Base-by-base conservation (phyloP, 2,329 filamentous ascomycete genomes). In the Phialophora verrucosa region DNA sequence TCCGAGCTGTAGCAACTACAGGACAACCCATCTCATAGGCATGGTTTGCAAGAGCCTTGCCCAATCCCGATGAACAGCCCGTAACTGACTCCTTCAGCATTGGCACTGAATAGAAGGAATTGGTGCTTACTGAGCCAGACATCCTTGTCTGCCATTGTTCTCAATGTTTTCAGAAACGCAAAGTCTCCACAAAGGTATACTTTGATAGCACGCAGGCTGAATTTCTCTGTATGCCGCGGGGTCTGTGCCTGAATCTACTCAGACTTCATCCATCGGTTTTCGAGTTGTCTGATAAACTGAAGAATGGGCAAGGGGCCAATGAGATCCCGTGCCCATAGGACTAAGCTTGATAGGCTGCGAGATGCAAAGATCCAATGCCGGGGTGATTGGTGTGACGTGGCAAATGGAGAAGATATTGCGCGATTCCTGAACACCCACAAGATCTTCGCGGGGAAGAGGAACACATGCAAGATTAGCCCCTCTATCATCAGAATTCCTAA, bases 51-150 rank as follows among this genome's bases (percentile, higher is more conserved):
- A 63, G 35, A 35, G 53, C 61, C 38, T 50, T 50, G 25, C 61
- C 61, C 25, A 63, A 23, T 38, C 61, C 54, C 11, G 53, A 49
- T 3, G 54, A 63, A 51, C 61, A 63, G 10, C 61, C 61, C 25
- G 53, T 63, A n/a, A 63, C 61, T 58, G 27, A n/a, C 3, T 29
- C 14, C 17, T 31, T 58, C 31, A 58, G 61, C 7, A 29, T 27
- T 25, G 25, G 20, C 23, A 17, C 31, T 23, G 11, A 7, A 51
- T 25, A 29, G n/a, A 14, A 38, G 25, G 17, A 20, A n/a, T 42
- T 23, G 42, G 25, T 44, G 38, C 61, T 50, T 49, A 63, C 51
- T 63, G 17, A 63, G 54, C 61, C 61, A 63, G 54, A 63, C 53
- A 38, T 63, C 61, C 27, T 58, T 42, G 20, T 61, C 20, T 42